Base-by-base conservation (phyloP, 129 eudicot species). In the Centrapalus pauciflorus region DNA sequence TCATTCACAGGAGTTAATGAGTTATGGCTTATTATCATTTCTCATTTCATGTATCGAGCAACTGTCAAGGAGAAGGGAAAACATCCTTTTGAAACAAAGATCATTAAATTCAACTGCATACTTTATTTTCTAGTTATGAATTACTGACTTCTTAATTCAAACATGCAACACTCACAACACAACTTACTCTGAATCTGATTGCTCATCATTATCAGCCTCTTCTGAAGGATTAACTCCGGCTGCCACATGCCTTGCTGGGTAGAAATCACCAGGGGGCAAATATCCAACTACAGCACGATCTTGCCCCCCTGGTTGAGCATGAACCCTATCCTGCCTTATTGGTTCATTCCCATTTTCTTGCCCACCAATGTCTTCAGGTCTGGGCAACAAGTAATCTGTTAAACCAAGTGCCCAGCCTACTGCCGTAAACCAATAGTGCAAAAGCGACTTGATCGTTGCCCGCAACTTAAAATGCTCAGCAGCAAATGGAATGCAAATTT, bases 401-500 rank as follows among this genome's bases (percentile, higher is more conserved):
- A 92, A 80, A 40, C 95, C 94, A 67, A 92, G 98, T 0, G 89
- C 82, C 95, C 95, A 92, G 11, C 96, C 98, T 58, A 83, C 91
- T 20, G 76, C 95, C 16, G 95, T 81, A 72, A 92, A 88, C 98
- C 98, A 92, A 71, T 92, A 85, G 24, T 82, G 85, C 41, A 92
- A 81, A 50, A 92, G 83, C 23, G 96, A 85, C 57, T 88, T 92
- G 67, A 92, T 87, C 13, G 96, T 88, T 34, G 84, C 83, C 21
- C 89, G 87, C 52, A 88, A 61, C 76, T 88, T 88, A 66, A 92
- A 92, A 72, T 83, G 95, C 79, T 92, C 96, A 67, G 83, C 69
- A 34, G 96, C 98, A 65, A 92, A 92, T 1, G 96, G 98, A 56
- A 92, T 88, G 85, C 98, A 92, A 32, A 92, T 88, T 83, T 92